Conservation (phyloP, 306 rosid genomes). For the Styphnolobium japonicum region DNA sequence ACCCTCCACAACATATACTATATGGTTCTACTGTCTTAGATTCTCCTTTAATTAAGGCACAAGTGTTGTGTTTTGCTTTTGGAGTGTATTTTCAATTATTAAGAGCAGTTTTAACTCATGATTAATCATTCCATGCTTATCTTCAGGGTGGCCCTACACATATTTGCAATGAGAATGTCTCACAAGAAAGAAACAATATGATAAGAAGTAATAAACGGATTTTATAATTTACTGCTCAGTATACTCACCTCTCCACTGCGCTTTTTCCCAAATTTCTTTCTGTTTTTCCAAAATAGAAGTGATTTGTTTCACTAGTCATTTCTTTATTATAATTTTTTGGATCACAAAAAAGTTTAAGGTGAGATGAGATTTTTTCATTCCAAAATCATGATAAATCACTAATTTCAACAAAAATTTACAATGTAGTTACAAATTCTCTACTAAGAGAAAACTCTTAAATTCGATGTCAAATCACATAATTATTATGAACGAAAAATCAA, state of each 20-base stretch:
- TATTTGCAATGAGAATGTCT: slow-evolving; percentile 2
- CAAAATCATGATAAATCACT: too few species aligned
- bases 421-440: too few species aligned
- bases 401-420: too few species aligned
- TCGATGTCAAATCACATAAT: too few species aligned
- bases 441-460: too few species aligned
- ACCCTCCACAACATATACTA: not conserved
- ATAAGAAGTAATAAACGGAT: not conserved
- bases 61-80: not conserved
- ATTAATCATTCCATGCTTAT: not conserved
- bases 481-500: too few species aligned
- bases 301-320: not conserved
- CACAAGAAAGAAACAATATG: not conserved
- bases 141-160: slow-evolving; percentile 10
- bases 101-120: not conserved
- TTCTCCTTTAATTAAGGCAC: not conserved
- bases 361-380: too few species aligned
- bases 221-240: not conserved
- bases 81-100: not conserved
- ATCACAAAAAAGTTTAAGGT: too few species aligned
- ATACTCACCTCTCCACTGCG: not conserved
- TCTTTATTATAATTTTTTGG: too few species aligned
- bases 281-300: not conserved
- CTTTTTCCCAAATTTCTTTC: not conserved
- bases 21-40: not conserved